A percentile compares a stretch with the other conserved stretches of the same genome.
Evolutionary conservation across 2,329 filamentous ascomycete genomes (phyloP).

Genomic region (Lizonia empirigonia): DNA sequence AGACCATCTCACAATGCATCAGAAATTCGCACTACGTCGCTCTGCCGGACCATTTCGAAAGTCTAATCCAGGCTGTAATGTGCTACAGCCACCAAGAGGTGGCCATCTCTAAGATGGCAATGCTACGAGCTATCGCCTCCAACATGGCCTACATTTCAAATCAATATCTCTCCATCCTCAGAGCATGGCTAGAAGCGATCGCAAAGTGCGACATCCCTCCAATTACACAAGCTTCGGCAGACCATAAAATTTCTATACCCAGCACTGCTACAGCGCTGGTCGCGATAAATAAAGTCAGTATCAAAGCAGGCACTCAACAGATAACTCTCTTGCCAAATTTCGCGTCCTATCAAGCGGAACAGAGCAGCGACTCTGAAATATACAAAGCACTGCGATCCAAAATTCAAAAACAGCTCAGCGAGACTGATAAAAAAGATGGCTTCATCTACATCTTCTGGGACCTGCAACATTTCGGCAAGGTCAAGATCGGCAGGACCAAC

Average conservation of each 20-base stretch:
- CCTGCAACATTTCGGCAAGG: conserved; percentile 13
- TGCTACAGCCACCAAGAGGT: too few relatives aligned
- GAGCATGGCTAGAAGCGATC: not conserved
- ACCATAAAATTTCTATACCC: too few relatives aligned
- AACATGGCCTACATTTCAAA: too few relatives aligned
- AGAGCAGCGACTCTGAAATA: not conserved
- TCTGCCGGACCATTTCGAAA: not conserved
- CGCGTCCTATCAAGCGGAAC: not conserved
- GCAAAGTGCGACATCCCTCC: not conserved
- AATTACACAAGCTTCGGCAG: not conserved
- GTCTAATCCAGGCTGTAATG: too few relatives aligned
- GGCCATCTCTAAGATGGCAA: too few relatives aligned
- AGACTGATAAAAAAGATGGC: conserved; percentile 8
- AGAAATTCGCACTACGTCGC: not conserved
- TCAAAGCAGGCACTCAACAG: too few relatives aligned
- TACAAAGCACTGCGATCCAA: not conserved
- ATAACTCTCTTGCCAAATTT: not conserved
- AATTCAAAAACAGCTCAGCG: conserved; percentile 1
- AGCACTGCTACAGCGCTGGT: too few relatives aligned
- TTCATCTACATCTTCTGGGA: conserved; percentile 29
- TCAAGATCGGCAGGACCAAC: conserved; percentile 24
- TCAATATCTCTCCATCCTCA: not conserved
- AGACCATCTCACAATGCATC: too few relatives aligned
- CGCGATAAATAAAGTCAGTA: too few relatives aligned
- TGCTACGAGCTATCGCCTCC: too few relatives aligned